Base-by-base conservation (phyloP, 306 rosid genomes). In the Cajanus cajan region DNA sequence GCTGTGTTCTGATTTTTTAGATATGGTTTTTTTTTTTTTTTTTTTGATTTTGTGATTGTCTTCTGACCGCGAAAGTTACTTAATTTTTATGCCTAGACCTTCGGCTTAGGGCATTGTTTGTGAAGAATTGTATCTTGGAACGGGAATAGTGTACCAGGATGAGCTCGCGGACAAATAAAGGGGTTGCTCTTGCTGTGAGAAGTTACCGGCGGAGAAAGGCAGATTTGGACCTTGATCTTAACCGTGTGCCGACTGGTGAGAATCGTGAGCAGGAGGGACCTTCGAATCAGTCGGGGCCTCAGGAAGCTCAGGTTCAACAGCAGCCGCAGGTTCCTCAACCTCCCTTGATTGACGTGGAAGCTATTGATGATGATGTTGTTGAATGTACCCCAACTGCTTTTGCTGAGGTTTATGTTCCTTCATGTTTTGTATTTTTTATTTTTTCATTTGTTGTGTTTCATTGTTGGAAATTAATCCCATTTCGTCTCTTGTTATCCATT, bases 341-440 rank as follows among this genome's bases (percentile, higher is more conserved):
- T 59, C 31, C 85, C 13, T 66, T 25, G 77, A 91, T 95, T 78
- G 97, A 95, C 80, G 90, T 95, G 71, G 99, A 93, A 74, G 96
- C 91, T 82, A 81, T 89, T 74, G 99, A 95, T 58, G 99, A 92
- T 43, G 98, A 94, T 87, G 93, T 91, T 74, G 44, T 90, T 74
- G 95, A 87, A 87, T 90, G 97, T 50, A 81, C 89, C 15, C 93
- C 96, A 2, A 87, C 85, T 78, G 99, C 98, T 73, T 89, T 95
- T 87, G 92, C 91, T 9, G 93, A 93, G 86, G 99, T 90, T 85
- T 68, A 68, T 74, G 50, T 71, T 61, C 50, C 21, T 5, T 58
- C 43, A 4, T 36, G 7, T 13, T 51, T 67, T 18, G 68, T 48
- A 69, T 43, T 77, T 71, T 68, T 63, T 67, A 4, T 52, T 2